Base-by-base conservation (phyloP, 495 filamentous ascomycete genomes). In the Pyrenopolyporus hunteri region DNA sequence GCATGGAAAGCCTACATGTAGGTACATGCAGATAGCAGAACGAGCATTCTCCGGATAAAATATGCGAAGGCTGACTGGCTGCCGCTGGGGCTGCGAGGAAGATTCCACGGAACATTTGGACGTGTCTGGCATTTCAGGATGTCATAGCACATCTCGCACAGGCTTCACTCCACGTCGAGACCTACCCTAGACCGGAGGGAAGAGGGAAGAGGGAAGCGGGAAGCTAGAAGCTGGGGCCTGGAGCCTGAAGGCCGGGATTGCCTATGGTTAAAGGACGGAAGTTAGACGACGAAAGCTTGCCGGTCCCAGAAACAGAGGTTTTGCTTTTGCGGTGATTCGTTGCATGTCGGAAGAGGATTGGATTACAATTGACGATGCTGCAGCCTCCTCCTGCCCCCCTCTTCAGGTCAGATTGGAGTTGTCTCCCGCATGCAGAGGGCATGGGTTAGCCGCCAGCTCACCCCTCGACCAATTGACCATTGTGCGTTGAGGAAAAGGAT, bases 261-360 rank as follows among this genome's bases (percentile, higher is more conserved):
- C n/a, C n/a, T n/a, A n/a, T n/a, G n/a, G n/a, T n/a, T n/a, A n/a
- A n/a, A n/a, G n/a, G 26, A 29, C 26, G 5, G 9, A 25, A 16
- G 49, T 45, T 45, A 23, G 48, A 52, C 47, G 52, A 46, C 31
- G 53, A 63, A 32, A 35, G 14, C 26, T 39, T 26, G 45, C 26
- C 22, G 25, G 36, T 16, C 23, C 20, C 23, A 57, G 53, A 48
- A 37, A 58, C 11, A 37, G 35, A 29, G 4, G n/a, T 0, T 28
- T 20, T 25, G 23, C 42, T 43, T 40, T 43, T 59, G 62, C 62
- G 25, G 62, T 65, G 62, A 65, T 65, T 65, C 56, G 56, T 59
- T 60, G 63, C 57, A 66, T 60, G 63, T 52, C 13, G 52, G 25
- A 53, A 20, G 56, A 40, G 39, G 62, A 65, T 65, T 65, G 62